phyloP scores from a whole-genome alignment of 78 protist species.

The Cavenderia fasciculata region DNA sequence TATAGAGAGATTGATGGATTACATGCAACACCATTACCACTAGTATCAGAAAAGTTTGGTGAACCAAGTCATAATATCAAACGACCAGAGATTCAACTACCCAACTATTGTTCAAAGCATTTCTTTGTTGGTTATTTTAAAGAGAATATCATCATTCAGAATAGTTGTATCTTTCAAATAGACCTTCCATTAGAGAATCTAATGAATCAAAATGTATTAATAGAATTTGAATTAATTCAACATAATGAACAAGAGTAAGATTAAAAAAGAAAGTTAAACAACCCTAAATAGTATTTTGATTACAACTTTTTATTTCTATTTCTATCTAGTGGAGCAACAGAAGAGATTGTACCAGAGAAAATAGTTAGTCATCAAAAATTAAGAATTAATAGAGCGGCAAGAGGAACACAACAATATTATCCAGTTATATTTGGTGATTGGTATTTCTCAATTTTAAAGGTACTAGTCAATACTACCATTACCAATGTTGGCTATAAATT shows the following conservation, averaged over 20 bases:
- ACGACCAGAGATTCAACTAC: conserved; percentile 11
- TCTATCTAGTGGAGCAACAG: not conserved
- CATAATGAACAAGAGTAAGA: conserved; percentile 53
- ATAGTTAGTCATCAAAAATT: conserved; percentile 66
- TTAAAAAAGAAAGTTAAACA: not conserved
- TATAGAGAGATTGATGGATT: conserved; percentile 40
- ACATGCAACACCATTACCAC: conserved; percentile 25
- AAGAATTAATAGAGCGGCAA: conserved; percentile 19
- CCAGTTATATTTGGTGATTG: conserved; percentile 63
- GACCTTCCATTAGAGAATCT: conserved; percentile 44
- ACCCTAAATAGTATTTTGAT: not conserved
- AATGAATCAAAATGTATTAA: conserved; percentile 5
- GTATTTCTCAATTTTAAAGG: conserved; percentile 37
- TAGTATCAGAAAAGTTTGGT: not conserved
- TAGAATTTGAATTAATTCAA: conserved; percentile 63
- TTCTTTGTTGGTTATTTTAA: conserved; percentile 50
- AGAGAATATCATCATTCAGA: conserved; percentile 31
- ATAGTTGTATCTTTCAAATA: conserved; percentile 21
- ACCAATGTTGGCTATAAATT: conserved; percentile 16
- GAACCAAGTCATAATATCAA: conserved; percentile 44
- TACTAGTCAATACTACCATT: conserved; percentile 16
- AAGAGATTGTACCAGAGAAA: conserved; percentile 21
- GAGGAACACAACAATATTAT: conserved; percentile 45
- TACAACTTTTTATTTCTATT: not conserved
- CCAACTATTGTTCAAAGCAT: conserved; percentile 39